These are phyloP conservation scores for Linnemannia zychae DNA, from an alignment of 192 early-diverging fungal genomes.

Conservation along the genomic window DNA sequence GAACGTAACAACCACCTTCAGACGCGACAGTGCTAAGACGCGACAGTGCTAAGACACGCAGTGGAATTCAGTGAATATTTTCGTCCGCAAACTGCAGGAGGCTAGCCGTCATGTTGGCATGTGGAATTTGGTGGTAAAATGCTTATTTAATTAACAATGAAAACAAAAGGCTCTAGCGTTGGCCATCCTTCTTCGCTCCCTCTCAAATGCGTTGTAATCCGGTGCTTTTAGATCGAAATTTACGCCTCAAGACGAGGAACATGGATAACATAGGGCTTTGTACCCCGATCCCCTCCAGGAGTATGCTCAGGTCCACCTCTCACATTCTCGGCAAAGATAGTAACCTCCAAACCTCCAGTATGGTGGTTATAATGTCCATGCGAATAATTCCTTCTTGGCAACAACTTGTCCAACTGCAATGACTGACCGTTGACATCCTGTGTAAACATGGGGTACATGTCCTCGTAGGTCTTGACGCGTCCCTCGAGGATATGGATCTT, in stretches of 20 bases:
- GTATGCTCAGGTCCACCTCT: slow-evolving; percentile 50
- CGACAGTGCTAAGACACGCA: too few species aligned
- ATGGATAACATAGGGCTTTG: slow-evolving; percentile 39
- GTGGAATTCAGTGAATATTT: too few species aligned
- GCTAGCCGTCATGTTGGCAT: too few species aligned
- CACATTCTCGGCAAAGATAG: slow-evolving; percentile 55
- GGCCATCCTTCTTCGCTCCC: neutral
- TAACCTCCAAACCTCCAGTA: slow-evolving; percentile 29
- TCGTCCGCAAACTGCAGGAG: too few species aligned
- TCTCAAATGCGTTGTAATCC: neutral
- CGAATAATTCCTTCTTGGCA: slow-evolving; percentile 54
- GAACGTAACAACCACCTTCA: too few species aligned
- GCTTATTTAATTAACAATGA: too few species aligned
- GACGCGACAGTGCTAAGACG: too few species aligned
- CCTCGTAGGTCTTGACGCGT: slow-evolving; percentile 57
- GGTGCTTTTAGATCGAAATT: too few species aligned
- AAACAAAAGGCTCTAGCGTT: too few species aligned
- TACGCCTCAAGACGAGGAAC: slow-evolving; percentile 47
- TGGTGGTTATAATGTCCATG: slow-evolving; percentile 42
- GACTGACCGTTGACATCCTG: slow-evolving; percentile 60
- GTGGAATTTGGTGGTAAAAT: too few species aligned
- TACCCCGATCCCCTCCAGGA: slow-evolving; percentile 38
- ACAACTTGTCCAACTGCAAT: slow-evolving; percentile 47
- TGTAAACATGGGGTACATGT: slow-evolving; percentile 62
- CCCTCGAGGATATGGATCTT: slow-evolving; percentile 50